Evolutionary conservation across 75 land plant genomes (phyloP).

Genomic region (Pseudotsuga menziesii): DNA sequence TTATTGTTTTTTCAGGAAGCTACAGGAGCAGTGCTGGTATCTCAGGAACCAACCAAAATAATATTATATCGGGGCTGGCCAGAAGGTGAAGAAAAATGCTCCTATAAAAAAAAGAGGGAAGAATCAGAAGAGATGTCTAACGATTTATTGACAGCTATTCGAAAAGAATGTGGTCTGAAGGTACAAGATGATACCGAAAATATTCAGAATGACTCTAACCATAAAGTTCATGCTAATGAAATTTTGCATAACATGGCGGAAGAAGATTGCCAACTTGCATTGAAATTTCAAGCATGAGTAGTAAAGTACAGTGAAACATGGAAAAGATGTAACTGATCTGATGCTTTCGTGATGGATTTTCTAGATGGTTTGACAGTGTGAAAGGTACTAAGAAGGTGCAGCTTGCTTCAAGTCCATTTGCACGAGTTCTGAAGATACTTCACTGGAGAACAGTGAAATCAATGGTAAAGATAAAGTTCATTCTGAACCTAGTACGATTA

Average conservation of each 20-base stretch:
- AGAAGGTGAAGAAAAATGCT: conserved; percentile 36
- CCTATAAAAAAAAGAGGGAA: neutral
- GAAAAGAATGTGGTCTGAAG: conserved; percentile 52
- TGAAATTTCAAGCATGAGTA: neutral
- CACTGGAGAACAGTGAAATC: neutral
- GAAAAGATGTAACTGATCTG: neutral
- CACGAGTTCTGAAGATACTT: neutral
- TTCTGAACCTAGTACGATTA: neutral
- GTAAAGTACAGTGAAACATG: neutral
- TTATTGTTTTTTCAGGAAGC: conserved; percentile 58
- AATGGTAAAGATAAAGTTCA: neutral
- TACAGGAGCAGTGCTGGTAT: conserved; percentile 79
- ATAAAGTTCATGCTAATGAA: neutral
- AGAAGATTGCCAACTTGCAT: neutral
- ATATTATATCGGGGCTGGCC: conserved; percentile 94
- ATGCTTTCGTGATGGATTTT: neutral
- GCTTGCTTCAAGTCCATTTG: neutral
- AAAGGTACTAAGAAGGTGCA: neutral
- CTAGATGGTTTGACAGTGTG: neutral
- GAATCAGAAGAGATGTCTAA: conserved; percentile 23
- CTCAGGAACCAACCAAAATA: conserved; percentile 80
- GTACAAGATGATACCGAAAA: conserved; percentile 1
- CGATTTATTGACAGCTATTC: conserved; percentile 50
- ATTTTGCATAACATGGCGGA: neutral
- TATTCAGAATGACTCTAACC: neutral